Percentiles rank a stretch among this genome's conserved stretches.
phyloP scores from a whole-genome alignment of 1,284 basidiomycete genomes.

The Boletus mariae region DNA sequence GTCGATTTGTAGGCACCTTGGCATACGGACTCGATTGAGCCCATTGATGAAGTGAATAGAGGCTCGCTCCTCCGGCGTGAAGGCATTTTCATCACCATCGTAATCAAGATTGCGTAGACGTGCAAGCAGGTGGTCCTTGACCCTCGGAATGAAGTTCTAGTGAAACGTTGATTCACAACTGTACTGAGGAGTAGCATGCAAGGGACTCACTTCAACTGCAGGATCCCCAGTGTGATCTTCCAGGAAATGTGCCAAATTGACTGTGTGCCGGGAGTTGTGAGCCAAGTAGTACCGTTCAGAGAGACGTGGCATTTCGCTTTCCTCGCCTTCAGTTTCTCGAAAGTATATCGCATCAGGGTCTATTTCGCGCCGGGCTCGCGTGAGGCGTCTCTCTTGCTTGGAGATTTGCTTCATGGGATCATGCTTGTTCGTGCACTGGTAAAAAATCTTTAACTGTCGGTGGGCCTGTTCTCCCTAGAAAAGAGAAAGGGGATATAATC shows the following conservation, averaged over 20 bases:
- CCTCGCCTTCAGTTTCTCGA: too few relatives aligned
- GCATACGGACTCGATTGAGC: not conserved
- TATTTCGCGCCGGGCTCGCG: not conserved
- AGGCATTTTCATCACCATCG: conserved; percentile 4
- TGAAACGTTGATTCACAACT: not conserved
- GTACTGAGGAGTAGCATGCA: not conserved
- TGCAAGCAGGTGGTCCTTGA: conserved; percentile 1
- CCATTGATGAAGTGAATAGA: not conserved
- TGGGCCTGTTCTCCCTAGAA: not conserved
- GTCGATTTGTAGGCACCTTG: conserved; percentile 19
- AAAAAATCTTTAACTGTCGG: not conserved
- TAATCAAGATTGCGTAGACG: not conserved
- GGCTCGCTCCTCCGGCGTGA: not conserved
- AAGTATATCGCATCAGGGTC: too few relatives aligned
- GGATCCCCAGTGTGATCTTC: not conserved
- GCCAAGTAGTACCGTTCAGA: too few relatives aligned
- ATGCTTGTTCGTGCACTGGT: not conserved
- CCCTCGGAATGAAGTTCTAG: not conserved
- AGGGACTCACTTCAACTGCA: not conserved
- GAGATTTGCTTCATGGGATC: not conserved
- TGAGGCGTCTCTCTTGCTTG: conserved; percentile 1
- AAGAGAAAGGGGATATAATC: not conserved
- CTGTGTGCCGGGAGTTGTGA: too few relatives aligned
- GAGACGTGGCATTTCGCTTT: too few relatives aligned
- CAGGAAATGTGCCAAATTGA: too few relatives aligned